Evolutionary conservation across 2,329 filamentous ascomycete species (phyloP).

Genomic region (Xylariaceae sp.): DNA sequence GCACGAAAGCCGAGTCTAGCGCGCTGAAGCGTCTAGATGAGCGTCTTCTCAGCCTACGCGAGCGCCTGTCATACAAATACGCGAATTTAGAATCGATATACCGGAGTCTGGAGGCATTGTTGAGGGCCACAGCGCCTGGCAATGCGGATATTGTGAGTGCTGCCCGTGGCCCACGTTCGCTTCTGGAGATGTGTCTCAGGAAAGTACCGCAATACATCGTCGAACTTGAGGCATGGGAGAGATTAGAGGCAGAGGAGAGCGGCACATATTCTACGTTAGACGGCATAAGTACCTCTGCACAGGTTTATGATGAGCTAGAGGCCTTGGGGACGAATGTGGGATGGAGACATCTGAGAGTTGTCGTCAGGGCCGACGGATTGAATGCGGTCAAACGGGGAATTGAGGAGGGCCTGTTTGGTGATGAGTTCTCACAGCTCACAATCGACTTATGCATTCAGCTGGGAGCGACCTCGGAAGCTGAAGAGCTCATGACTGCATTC

Average conservation of each 20-base stretch:
- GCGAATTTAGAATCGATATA: conserved; percentile 42
- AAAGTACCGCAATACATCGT: conserved; percentile 44
- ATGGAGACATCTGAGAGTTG: conserved; percentile 41
- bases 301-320: conserved; percentile 47
- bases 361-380: conserved; percentile 44
- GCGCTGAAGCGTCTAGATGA: conserved; percentile 28
- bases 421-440: conserved; percentile 37
- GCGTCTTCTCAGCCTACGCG: conserved; percentile 34
- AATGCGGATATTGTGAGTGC: conserved; percentile 10
- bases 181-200: conserved; percentile 45
- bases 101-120: conserved; percentile 39
- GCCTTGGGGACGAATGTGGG: conserved; percentile 37
- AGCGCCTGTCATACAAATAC: conserved; percentile 28
- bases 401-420: conserved; percentile 37
- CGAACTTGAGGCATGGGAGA: conserved; percentile 40
- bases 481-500: conserved; percentile 36
- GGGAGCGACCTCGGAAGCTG: conserved; percentile 36
- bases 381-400: conserved; percentile 40
- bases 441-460: conserved; percentile 38
- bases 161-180: conserved; percentile 34
- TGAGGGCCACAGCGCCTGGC: conserved; percentile 35
- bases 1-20: conserved; percentile 7
- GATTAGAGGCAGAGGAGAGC: conserved; percentile 34
- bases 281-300: conserved; percentile 37
- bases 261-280: conserved; percentile 34